Percentiles rank a stretch among this genome's conserved stretches.
These are phyloP conservation scores for Hondaea fermentalgiana DNA, from an alignment of 108 stramenopile species.

Conservation along the genomic window DNA sequence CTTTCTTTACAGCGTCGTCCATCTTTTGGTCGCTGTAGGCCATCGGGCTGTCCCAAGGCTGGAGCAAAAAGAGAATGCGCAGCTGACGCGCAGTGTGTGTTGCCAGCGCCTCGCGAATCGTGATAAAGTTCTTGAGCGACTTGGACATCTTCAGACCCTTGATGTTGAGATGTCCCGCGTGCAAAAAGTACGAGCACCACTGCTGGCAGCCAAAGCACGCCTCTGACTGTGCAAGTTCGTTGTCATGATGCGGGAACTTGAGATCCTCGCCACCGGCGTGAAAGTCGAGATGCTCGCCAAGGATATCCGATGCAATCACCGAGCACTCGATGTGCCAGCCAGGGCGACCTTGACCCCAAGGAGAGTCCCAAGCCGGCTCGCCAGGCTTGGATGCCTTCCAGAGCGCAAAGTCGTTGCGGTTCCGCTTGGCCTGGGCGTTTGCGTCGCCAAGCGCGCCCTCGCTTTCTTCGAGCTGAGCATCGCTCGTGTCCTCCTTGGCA, in stretches of 20 bases:
- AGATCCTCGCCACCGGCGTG: slow-evolving; percentile 92
- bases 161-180: slow-evolving; percentile 94
- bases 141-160: slow-evolving; percentile 97
- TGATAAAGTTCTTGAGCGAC: slow-evolving; percentile 89
- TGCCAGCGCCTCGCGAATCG: slow-evolving; percentile 49
- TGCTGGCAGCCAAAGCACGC: slow-evolving; percentile 42
- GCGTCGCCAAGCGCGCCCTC: slow-evolving; percentile 65
- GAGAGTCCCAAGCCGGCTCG: slow-evolving; percentile 82
- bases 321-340: slow-evolving; percentile 99
- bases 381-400: slow-evolving; percentile 89
- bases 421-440: slow-evolving; percentile 56
- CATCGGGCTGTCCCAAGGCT: slow-evolving; percentile 87
- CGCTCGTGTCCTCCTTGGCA: slow-evolving; percentile 53
- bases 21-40: slow-evolving; percentile 90
- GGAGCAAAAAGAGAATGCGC: slow-evolving; percentile 82
- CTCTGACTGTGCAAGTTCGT: slow-evolving; percentile 91
- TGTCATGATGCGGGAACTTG: slow-evolving; percentile 99
- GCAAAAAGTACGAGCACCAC: slow-evolving; percentile 95
- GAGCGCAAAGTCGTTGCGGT: slow-evolving; percentile 90
- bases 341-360: slow-evolving; percentile 88
- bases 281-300: slow-evolving; percentile 63
- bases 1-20: slow-evolving; percentile 75
- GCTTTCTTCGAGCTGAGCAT: slow-evolving; percentile 83
- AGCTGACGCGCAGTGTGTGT: slow-evolving; percentile 69
- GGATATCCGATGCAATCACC: slow-evolving; percentile 59